These are phyloP conservation scores for Salix caprea DNA, from an alignment of 345 rosid genomes.

Conservation along the genomic window DNA sequence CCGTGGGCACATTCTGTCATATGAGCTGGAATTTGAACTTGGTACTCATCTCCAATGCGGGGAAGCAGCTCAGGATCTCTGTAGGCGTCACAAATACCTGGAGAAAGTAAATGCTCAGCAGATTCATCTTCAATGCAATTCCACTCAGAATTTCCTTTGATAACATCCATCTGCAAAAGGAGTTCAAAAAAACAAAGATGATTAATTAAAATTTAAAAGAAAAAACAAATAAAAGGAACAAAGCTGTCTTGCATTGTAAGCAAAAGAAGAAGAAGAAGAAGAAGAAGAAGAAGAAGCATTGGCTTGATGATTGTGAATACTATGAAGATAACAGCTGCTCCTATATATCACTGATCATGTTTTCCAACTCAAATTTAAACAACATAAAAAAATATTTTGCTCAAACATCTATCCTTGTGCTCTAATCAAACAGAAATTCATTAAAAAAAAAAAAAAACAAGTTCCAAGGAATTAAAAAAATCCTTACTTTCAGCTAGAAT, in stretches of 20 bases:
- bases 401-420: background rate
- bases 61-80: slow-evolving; percentile 50
- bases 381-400: background rate
- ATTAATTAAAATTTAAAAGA: background rate
- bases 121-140: slow-evolving; percentile 28
- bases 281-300: background rate
- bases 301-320: slow-evolving; percentile 5
- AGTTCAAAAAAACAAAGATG: background rate
- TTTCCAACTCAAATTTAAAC: background rate
- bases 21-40: slow-evolving; percentile 47
- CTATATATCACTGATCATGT: background rate
- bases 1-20: slow-evolving; percentile 18
- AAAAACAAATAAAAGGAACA: background rate
- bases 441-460: background rate
- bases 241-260: background rate
- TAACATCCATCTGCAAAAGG: slow-evolving; percentile 37
- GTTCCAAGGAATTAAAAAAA: background rate
- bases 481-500: background rate
- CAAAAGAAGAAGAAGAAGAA: background rate
- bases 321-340: background rate
- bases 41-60: slow-evolving; percentile 52
- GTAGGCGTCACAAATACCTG: slow-evolving; percentile 22
- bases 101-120: slow-evolving; percentile 28
- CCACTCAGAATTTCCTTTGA: slow-evolving; percentile 21
- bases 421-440: background rate